Evolutionary conservation across 768 basidiomycete species (phyloP).

Genomic region (Lactifluus pinguis): DNA sequence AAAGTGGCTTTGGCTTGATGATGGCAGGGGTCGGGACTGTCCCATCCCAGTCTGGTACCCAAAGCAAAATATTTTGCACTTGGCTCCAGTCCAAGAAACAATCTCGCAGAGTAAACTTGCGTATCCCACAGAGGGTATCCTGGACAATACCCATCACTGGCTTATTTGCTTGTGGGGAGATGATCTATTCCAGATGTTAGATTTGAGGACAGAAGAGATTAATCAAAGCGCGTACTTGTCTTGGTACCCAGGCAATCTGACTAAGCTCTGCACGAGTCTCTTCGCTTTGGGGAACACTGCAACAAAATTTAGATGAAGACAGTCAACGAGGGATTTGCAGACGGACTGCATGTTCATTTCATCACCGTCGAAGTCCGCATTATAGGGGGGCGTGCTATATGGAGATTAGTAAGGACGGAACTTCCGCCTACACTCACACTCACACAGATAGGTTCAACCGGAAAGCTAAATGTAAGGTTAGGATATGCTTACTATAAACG

Average conservation of each 20-base stretch:
- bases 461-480: conserved; percentile 55
- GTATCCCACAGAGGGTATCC: conserved; percentile 94
- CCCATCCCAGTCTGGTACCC: conserved; percentile 98
- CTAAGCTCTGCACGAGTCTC: conserved; percentile 97
- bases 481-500: not conserved
- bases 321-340: not conserved
- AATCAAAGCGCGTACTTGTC: conserved; percentile 51
- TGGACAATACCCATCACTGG: conserved; percentile 99
- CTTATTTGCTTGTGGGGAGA: conserved; percentile 99
- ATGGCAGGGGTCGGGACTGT: conserved; percentile 86
- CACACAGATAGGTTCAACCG: conserved; percentile 97
- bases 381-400: conserved; percentile 86
- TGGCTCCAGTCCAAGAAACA: conserved; percentile 92
- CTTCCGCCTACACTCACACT: conserved; percentile 29
- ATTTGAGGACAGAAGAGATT: not conserved
- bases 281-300: conserved; percentile 92
- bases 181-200: conserved; percentile 52
- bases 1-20: conserved; percentile 92
- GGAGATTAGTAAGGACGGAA: conserved; percentile 23
- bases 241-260: conserved; percentile 97
- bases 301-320: conserved; percentile 9
- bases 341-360: conserved; percentile 99
- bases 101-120: conserved; percentile 95
- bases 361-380: conserved; percentile 99
- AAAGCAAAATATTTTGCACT: conserved; percentile 95